Evolutionary conservation across 2,329 filamentous ascomycete species (phyloP).

Genomic region (Thyridium curvatum): DNA sequence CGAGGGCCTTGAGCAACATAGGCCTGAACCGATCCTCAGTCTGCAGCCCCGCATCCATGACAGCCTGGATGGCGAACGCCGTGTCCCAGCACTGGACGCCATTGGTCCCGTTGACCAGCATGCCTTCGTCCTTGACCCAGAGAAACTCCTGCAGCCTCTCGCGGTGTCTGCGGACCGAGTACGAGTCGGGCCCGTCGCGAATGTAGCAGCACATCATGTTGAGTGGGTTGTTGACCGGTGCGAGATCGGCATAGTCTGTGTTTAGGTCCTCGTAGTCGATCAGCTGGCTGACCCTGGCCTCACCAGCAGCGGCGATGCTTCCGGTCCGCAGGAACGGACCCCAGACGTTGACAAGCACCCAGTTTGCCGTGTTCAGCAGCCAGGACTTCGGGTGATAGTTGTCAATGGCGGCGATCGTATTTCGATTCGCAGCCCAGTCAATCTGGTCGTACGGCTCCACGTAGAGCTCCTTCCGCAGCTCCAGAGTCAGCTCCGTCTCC

Average conservation of each 20-base stretch:
- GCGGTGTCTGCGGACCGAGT: conserved; percentile 67
- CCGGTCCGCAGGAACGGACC: conserved; percentile 68
- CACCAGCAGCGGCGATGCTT: conserved; percentile 61
- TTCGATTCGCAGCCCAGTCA: conserved; percentile 70
- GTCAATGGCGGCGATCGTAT: conserved; percentile 71
- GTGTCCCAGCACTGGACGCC: conserved; percentile 99
- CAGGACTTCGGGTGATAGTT: conserved; percentile 92
- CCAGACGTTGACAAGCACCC: conserved; percentile 73
- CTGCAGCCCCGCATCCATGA: conserved; percentile 73
- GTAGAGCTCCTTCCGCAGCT: conserved; percentile 76
- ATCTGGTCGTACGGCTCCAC: conserved; percentile 72
- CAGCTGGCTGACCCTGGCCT: conserved; percentile 75
- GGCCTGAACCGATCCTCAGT: conserved; percentile 69
- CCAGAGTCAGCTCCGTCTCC: conserved; percentile 65
- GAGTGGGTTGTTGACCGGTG: conserved; percentile 85
- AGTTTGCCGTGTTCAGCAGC: conserved; percentile 74
- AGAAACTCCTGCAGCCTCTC: conserved; percentile 80
- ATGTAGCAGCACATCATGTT: conserved; percentile 85
- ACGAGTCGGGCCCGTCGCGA: conserved; percentile 69
- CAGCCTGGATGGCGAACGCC: conserved; percentile 78
- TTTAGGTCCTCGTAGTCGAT: conserved; percentile 91
- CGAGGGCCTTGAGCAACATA: conserved; percentile 76
- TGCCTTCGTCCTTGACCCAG: conserved; percentile 87
- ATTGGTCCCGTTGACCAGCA: conserved; percentile 94
- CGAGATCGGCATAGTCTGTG: conserved; percentile 78